A percentile compares a stretch with the other conserved stretches of the same genome.
These are phyloP conservation scores for Chaetomium cochliodes DNA, from an alignment of 495 filamentous ascomycete species.

Conservation along the genomic window DNA sequence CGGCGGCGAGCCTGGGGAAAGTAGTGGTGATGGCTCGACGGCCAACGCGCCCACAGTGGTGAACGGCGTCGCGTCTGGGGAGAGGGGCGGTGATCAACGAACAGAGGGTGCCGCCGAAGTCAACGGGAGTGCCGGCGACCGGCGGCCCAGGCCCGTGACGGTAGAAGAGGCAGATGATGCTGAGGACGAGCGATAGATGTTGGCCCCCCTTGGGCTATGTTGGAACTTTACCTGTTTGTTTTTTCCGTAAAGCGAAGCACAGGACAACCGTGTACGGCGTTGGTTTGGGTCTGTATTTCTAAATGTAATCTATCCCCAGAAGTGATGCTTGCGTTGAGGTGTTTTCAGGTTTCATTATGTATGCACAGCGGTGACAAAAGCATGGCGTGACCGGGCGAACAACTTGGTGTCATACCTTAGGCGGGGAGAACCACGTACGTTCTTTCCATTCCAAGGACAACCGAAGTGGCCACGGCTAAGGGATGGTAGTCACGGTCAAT, in stretches of 20 bases:
- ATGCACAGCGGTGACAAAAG: not conserved
- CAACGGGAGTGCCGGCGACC: constrained; percentile 21
- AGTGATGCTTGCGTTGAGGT: not conserved
- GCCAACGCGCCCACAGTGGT: constrained; percentile 13
- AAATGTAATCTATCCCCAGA: not conserved
- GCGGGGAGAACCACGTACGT: not conserved
- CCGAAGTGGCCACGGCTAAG: not conserved
- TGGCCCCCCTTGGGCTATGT: not conserved
- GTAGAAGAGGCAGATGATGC: constrained; percentile 42
- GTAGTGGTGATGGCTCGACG: not conserved
- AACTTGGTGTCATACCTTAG: not conserved
- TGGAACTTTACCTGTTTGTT: not conserved
- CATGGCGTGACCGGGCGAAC: not conserved
- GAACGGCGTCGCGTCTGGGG: constrained; percentile 3
- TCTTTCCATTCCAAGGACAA: not conserved
- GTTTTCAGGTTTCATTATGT: too few species aligned
- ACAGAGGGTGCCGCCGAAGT: constrained; percentile 11
- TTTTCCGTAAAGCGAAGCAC: not conserved
- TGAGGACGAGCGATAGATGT: constrained; percentile 24
- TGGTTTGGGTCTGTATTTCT: constrained; percentile 1
- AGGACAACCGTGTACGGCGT: constrained; percentile 3
- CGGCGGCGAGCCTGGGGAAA: constrained; percentile 14
- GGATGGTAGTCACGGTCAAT: not conserved
- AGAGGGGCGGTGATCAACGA: not conserved
- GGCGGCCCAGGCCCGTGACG: constrained; percentile 40